Base-by-base conservation (phyloP, 345 rosid genomes). In the Gossypium ekmanianum region DNA sequence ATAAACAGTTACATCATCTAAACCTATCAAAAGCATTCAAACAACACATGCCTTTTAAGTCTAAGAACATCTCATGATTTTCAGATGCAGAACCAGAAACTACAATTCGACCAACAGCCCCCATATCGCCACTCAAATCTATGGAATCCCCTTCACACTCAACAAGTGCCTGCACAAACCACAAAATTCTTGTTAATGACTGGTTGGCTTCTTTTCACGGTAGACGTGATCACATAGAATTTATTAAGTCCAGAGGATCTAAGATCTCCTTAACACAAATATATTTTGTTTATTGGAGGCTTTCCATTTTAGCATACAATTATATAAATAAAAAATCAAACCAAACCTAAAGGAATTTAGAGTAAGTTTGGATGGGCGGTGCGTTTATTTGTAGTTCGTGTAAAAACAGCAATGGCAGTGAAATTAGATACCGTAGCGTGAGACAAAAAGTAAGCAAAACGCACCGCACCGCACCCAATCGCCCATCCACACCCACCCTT, bases 101-200 rank as follows among this genome's bases (percentile, higher is more conserved):
- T 74, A 95, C 82, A 71, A 91, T 81, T 11, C 99, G 87, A 65
- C 99, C 99, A 61, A 95, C 98, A 61, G 98, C 97, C 61, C 98
- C 99, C 89, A 91, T 79, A 82, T 95, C 98, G 45, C 99, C 99
- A 78, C 98, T 93, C 83, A 90, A 84, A 88, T 93, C 98, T 12
- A 61, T 61, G 64, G 64, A 61, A 61, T 61, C 64, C 64, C 64
- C 64, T 24, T 59, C 64, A 8, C 96, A 91, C 84, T 95, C 99
- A 68, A 90, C 87, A 50, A 93, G 96, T 5, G 91, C 99, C 99
- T 95, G 89, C 85, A 83, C 61, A 51, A 44, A 72, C 75, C 80
- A 81, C 48, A 76, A 68, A 68, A 20, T 24, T 69, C 61, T 41
- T 65, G 55, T 81, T 55, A 75, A 58, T 20, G 43, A 67, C 45